Evolutionary conservation across 352 stramenopile genomes (phyloP).

Genomic region (Phytophthora sp.): DNA sequence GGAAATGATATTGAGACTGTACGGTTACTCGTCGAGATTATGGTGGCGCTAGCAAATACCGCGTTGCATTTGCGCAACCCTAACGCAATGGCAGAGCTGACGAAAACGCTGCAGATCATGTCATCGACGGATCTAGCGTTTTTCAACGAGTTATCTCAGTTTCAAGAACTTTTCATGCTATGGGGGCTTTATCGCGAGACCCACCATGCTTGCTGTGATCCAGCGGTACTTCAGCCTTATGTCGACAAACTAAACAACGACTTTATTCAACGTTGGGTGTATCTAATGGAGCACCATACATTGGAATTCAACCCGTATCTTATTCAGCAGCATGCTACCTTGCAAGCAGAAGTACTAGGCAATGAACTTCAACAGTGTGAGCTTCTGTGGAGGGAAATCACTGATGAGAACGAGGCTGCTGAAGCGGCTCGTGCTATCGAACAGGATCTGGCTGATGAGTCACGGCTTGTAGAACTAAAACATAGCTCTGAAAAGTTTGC

Average conservation of each 20-base stretch:
- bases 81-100: slow-evolving; percentile 37
- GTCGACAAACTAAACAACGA: slow-evolving; percentile 35
- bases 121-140: slow-evolving; percentile 74
- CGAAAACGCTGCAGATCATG: slow-evolving; percentile 82
- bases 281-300: slow-evolving; percentile 41
- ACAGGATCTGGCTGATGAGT: slow-evolving; percentile 43
- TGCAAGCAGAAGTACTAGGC: slow-evolving; percentile 55
- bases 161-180: slow-evolving; percentile 64
- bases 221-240: slow-evolving; percentile 25
- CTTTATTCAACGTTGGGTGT: slow-evolving; percentile 57
- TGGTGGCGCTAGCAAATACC: slow-evolving; percentile 54
- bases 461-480: slow-evolving; percentile 63
- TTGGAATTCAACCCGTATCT: slow-evolving; percentile 78
- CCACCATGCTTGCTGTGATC: slow-evolving; percentile 52
- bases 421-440: slow-evolving; percentile 32
- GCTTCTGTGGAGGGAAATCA: slow-evolving; percentile 61
- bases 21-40: slow-evolving; percentile 49
- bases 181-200: slow-evolving; percentile 67
- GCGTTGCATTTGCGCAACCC: slow-evolving; percentile 43
- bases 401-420: slow-evolving; percentile 40
- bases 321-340: slow-evolving; percentile 56
- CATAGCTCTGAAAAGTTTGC: slow-evolving; percentile 79
- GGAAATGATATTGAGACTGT: slow-evolving; percentile 33
- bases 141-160: slow-evolving; percentile 57
- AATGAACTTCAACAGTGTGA: slow-evolving; percentile 62